phyloP scores from a whole-genome alignment of 805 yeast genomes.

The Candida easanensis region DNA sequence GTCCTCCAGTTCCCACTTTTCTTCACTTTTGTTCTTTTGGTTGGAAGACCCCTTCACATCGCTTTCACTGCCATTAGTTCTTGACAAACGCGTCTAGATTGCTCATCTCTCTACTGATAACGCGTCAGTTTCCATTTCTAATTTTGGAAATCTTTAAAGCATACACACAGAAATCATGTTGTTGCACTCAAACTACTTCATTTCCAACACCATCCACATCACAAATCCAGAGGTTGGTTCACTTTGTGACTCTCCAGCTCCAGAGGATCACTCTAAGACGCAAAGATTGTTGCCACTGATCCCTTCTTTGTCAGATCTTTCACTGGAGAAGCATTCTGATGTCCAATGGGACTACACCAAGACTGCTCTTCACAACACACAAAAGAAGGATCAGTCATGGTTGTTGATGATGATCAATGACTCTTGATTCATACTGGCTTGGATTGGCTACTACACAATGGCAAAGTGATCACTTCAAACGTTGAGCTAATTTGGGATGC shows the following conservation, averaged over 20 bases:
- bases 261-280: not conserved
- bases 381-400: constrained; percentile 27
- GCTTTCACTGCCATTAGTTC: too few relatives aligned
- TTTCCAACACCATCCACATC: constrained; percentile 21
- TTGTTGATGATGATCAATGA: constrained; percentile 24
- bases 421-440: constrained; percentile 14
- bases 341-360: constrained; percentile 3
- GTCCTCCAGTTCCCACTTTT: too few relatives aligned
- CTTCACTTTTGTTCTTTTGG: too few relatives aligned
- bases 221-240: constrained; percentile 19
- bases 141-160: too few relatives aligned
- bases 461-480: too few relatives aligned
- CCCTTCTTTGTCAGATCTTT: constrained; percentile 1
- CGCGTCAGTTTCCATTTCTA: too few relatives aligned
- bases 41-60: too few relatives aligned
- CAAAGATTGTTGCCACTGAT: not conserved
- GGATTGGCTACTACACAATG: not conserved
- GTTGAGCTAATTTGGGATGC: too few relatives aligned
- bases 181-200: constrained; percentile 23
- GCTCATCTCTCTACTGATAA: too few relatives aligned
- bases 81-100: too few relatives aligned
- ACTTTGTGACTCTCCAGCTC: constrained; percentile 13
- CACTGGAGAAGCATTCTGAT: not conserved
- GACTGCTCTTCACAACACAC: constrained; percentile 8
- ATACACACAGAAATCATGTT: too few relatives aligned